phyloP scores from a whole-genome alignment of 805 yeast species.

The Maudiozyma serrabonitensis region DNA sequence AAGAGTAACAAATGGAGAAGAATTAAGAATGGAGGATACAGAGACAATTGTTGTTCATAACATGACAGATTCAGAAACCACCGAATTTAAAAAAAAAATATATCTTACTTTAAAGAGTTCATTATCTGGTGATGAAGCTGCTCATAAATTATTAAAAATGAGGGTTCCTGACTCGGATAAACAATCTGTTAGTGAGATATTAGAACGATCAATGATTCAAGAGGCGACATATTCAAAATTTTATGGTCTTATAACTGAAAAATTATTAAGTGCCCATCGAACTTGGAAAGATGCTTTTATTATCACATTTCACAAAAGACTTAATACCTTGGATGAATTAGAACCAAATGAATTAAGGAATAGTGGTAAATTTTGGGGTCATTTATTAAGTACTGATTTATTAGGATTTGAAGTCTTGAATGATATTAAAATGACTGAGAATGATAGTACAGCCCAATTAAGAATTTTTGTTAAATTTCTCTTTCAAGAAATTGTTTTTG shows the following conservation, averaged over 20 bases:
- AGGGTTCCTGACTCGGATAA: slow-evolving; percentile 36
- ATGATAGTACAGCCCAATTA: slow-evolving; percentile 64
- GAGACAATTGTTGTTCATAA: slow-evolving; percentile 34
- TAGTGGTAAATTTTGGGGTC: slow-evolving; percentile 80
- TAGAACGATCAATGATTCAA: slow-evolving; percentile 73
- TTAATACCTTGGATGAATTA: slow-evolving; percentile 49
- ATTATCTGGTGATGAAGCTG: slow-evolving; percentile 86
- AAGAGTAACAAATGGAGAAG: slow-evolving; percentile 11
- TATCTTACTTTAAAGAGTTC: slow-evolving; percentile 82
- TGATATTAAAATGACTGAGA: slow-evolving; percentile 52
- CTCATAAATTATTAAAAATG: slow-evolving; percentile 65
- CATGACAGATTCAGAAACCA: slow-evolving; percentile 54
- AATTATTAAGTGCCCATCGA: slow-evolving; percentile 41
- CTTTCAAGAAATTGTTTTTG: slow-evolving; percentile 70
- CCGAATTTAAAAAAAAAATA: slow-evolving; percentile 63
- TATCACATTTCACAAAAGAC: slow-evolving; percentile 45
- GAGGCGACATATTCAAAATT: slow-evolving; percentile 80
- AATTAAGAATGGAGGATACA: slow-evolving; percentile 1
- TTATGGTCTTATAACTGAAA: slow-evolving; percentile 69
- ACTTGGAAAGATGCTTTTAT: slow-evolving; percentile 52
- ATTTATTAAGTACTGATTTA: slow-evolving; percentile 59
- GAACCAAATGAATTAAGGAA: slow-evolving; percentile 70
- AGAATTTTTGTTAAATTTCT: slow-evolving; percentile 75
- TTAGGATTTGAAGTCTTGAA: slow-evolving; percentile 55
- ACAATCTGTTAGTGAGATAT: slow-evolving; percentile 54